A percentile compares a stretch with the other conserved stretches of the same genome.
Conservation (phyloP, 768 basidiomycete genomes). For the Ramaria sp. region DNA sequence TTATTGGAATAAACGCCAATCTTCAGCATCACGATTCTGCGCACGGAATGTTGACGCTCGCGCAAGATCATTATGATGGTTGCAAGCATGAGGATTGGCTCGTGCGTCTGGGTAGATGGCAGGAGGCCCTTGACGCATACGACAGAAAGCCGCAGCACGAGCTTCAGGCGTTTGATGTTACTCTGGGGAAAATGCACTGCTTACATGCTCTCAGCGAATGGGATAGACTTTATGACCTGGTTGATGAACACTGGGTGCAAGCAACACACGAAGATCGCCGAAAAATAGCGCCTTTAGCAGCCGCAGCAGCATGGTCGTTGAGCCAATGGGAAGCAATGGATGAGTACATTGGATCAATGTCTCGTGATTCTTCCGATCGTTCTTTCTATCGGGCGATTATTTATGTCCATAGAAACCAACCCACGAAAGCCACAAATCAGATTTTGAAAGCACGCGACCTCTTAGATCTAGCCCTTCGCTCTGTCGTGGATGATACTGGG, state of each 20-base stretch:
- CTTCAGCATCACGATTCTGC: conserved; percentile 97
- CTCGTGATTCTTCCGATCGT: conserved; percentile 82
- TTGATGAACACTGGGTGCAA: conserved; percentile 79
- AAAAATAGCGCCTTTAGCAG: conserved; percentile 92
- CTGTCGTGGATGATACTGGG: conserved; percentile 92
- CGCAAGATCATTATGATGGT: conserved; percentile 81
- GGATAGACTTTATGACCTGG: conserved; percentile 79
- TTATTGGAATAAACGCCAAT: conserved; percentile 93
- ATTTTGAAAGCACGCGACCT: conserved; percentile 90
- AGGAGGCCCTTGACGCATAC: conserved; percentile 81
- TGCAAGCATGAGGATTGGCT: conserved; percentile 98
- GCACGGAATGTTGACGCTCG: conserved; percentile 89
- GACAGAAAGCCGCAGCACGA: conserved; percentile 70
- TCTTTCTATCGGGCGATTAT: conserved; percentile 95
- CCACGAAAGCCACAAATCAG: conserved; percentile 77
- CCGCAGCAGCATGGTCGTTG: conserved; percentile 94
- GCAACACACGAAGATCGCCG: conserved; percentile 75
- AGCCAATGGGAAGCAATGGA: conserved; percentile 99
- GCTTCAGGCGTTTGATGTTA: conserved; percentile 62
- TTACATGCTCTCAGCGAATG: conserved; percentile 96
- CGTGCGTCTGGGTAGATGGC: conserved; percentile 92
- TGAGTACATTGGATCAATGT: conserved; percentile 90
- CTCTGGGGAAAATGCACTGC: conserved; percentile 90
- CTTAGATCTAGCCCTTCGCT: conserved; percentile 81
- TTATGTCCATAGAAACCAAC: conserved; percentile 93